These are phyloP conservation scores for Fusarium nelsonii DNA, from an alignment of 2,329 filamentous ascomycete species.

Conservation along the genomic window DNA sequence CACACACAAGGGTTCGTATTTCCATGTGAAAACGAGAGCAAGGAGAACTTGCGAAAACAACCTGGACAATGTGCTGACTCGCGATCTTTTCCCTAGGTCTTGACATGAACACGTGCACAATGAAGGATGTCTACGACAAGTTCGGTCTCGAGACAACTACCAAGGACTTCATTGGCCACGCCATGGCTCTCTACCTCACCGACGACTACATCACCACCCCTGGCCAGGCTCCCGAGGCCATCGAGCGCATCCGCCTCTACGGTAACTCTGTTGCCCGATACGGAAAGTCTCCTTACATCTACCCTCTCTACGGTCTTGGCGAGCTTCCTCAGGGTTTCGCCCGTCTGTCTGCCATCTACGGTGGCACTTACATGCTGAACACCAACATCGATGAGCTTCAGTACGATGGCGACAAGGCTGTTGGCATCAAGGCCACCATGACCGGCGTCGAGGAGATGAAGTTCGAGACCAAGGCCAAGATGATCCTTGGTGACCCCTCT, in stretches of 20 bases:
- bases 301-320: conserved; percentile 96
- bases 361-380: conserved; percentile 99
- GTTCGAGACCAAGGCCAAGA: conserved; percentile 95
- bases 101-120: conserved; percentile 81
- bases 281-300: conserved; percentile 99
- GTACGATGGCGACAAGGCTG: conserved; percentile 87
- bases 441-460: conserved; percentile 90
- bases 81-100: conserved; percentile 69
- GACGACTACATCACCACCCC: conserved; percentile 84
- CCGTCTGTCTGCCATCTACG: conserved; percentile 96
- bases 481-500: conserved; percentile 94
- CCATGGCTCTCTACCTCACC: conserved; percentile 95
- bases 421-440: conserved; percentile 98
- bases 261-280: conserved; percentile 98
- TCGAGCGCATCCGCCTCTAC: conserved; percentile 94
- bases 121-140: conserved; percentile 99
- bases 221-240: conserved; percentile 83
- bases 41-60: not conserved
- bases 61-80: conserved; percentile 26
- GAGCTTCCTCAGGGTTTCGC: conserved; percentile 98
- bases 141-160: conserved; percentile 91
- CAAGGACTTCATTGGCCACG: conserved; percentile 96
- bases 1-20: conserved; percentile 84
- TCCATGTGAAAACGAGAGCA: not conserved
- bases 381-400: conserved; percentile 90